A percentile compares a stretch with the other conserved stretches of the same genome.
phyloP scores from a whole-genome alignment of 495 filamentous ascomycete species.

The Ascobolus immersus region DNA sequence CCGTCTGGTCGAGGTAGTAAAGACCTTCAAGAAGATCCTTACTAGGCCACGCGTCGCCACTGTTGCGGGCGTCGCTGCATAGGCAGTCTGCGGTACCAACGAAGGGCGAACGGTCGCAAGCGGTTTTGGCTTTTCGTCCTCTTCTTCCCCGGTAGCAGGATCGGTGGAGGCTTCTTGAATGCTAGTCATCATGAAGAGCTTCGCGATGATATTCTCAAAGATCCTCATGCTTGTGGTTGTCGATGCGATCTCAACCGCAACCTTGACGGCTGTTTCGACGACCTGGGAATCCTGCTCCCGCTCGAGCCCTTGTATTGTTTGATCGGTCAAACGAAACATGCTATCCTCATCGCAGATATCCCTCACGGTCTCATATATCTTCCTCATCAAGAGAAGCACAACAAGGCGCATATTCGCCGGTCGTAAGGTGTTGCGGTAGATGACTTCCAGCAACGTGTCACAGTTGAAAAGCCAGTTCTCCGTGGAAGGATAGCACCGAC shows the following conservation, averaged over 20 bases:
- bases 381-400: slow-evolving; percentile 25
- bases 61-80: slow-evolving; percentile 24
- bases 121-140: slow-evolving; percentile 2
- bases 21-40: slow-evolving; percentile 33
- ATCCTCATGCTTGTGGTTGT: slow-evolving; percentile 21
- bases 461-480: slow-evolving; percentile 39
- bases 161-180: background rate
- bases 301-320: slow-evolving; percentile 22
- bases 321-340: slow-evolving; percentile 19
- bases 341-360: slow-evolving; percentile 34
- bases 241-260: slow-evolving; percentile 24
- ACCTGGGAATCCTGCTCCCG: slow-evolving; percentile 26
- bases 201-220: slow-evolving; percentile 28
- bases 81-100: slow-evolving; percentile 15
- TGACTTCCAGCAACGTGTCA: slow-evolving; percentile 32
- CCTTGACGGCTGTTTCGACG: slow-evolving; percentile 23
- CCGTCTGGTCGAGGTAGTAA: slow-evolving; percentile 29
- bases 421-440: slow-evolving; percentile 38
- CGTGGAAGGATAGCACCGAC: slow-evolving; percentile 47
- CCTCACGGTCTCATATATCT: slow-evolving; percentile 28
- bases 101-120: slow-evolving; percentile 10
- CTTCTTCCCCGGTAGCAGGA: slow-evolving; percentile 1
- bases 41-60: slow-evolving; percentile 28
- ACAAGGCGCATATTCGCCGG: slow-evolving; percentile 39
- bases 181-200: slow-evolving; percentile 16